These are phyloP conservation scores for Dryas octopetala DNA, from an alignment of 306 rosid species.

Conservation along the genomic window DNA sequence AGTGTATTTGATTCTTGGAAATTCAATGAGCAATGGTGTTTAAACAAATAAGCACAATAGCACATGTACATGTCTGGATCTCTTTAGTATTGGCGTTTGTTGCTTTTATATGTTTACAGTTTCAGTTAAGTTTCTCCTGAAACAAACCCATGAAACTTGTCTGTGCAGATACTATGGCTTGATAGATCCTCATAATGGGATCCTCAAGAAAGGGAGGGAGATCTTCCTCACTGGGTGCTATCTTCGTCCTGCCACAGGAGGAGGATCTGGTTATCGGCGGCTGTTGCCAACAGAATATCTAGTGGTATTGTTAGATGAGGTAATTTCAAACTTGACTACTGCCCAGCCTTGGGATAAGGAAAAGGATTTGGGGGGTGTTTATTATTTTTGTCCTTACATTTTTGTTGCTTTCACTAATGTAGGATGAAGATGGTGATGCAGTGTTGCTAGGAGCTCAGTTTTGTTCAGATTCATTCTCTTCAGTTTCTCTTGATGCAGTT, in stretches of 20 bases:
- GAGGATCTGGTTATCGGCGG: slow-evolving; percentile 66
- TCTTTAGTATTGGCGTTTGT: not conserved
- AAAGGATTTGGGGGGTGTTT: not conserved
- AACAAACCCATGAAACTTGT: slow-evolving; percentile 25
- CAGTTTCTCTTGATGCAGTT: slow-evolving; percentile 61
- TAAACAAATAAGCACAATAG: not conserved
- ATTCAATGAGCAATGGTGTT: not conserved
- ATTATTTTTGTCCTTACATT: slow-evolving; percentile 17
- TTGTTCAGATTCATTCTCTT: slow-evolving; percentile 80
- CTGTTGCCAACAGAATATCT: slow-evolving; percentile 92
- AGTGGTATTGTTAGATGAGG: slow-evolving; percentile 81
- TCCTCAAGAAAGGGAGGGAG: slow-evolving; percentile 87
- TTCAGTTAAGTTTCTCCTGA: slow-evolving; percentile 6
- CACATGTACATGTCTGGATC: not conserved
- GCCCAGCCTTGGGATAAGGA: not conserved
- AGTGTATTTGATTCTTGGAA: too few species aligned
- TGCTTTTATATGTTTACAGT: slow-evolving; percentile 1
- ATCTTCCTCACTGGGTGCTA: slow-evolving; percentile 88
- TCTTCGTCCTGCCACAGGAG: slow-evolving; percentile 68
- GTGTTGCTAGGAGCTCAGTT: slow-evolving; percentile 87
- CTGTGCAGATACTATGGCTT: slow-evolving; percentile 67
- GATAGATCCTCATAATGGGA: slow-evolving; percentile 53
- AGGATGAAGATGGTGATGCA: slow-evolving; percentile 89
- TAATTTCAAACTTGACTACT: slow-evolving; percentile 25
- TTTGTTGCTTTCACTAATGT: slow-evolving; percentile 14